Conservation (phyloP, 2,329 filamentous ascomycete genomes). For the Dactylellina parvicollis region DNA sequence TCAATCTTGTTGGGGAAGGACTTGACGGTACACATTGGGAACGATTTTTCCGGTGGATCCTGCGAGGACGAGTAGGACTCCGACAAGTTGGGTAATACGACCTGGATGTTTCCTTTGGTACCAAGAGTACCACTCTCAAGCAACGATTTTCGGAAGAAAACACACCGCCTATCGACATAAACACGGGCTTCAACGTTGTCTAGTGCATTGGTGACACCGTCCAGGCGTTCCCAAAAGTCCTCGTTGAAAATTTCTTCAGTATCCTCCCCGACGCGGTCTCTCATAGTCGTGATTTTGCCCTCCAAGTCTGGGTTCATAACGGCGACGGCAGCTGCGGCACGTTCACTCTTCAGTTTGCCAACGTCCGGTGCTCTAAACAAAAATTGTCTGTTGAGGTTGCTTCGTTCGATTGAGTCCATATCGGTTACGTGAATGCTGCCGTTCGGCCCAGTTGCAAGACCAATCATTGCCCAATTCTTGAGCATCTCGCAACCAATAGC, state of each 20-base stretch:
- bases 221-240: constrained; percentile 84
- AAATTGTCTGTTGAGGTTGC: constrained; percentile 97
- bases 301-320: constrained; percentile 93
- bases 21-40: constrained; percentile 97
- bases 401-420: constrained; percentile 99
- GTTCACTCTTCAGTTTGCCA: constrained; percentile 95
- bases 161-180: constrained; percentile 93
- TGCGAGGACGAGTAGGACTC: constrained; percentile 98
- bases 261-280: constrained; percentile 88
- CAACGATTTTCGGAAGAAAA: constrained; percentile 97
- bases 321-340: constrained; percentile 86
- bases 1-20: constrained; percentile 99
- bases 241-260: constrained; percentile 96
- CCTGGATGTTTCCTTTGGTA: constrained; percentile 98
- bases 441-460: constrained; percentile 84
- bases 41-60: constrained; percentile 96
- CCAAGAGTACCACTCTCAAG: constrained; percentile 98
- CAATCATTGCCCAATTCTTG: constrained; percentile 99
- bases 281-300: constrained; percentile 84
- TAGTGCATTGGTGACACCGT: constrained; percentile 94
- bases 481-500: constrained; percentile 99
- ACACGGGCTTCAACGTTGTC: constrained; percentile 98
- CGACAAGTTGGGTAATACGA: constrained; percentile 87
- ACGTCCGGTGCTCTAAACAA: constrained; percentile 93
- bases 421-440: constrained; percentile 94